Base-by-base conservation (phyloP, 805 yeast genomes). In the Ogataea populi-albae region DNA sequence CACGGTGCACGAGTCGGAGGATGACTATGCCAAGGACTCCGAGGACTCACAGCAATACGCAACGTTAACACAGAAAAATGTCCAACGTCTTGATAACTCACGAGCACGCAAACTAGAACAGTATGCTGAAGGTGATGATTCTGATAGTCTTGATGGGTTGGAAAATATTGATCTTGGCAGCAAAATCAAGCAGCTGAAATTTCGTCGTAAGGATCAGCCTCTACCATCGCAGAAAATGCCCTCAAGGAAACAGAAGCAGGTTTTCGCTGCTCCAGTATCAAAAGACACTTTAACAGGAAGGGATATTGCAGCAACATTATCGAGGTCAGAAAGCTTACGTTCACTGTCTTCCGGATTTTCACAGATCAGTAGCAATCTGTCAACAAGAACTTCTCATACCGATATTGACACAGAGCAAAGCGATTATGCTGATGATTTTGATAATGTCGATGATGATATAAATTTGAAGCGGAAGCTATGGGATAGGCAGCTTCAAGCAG, bases 321-420 rank as follows among this genome's bases (percentile, higher is more conserved):
- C 39, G 11, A 32, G 49, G 22, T 46, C 51, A 12, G 59, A 47
- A 16, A 55, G 61, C 16, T 23, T 37, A 9, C 49, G 40, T 12
- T 51, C 55, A 3, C 19, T 49, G 6, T 55, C 61, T 4, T 55
- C 62, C 0, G 41, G 39, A 7, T 55, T 60, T 4, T 49, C 57
- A 3, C 32, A 37, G 17, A 31, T 26, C 12, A 32, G 47, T 17
- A 41, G 42, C 18, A 40, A 44, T 12, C 32, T 32, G 12, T 42
- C 51, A 2, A 30, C 32, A 17, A 40, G 41, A 3, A 26, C 43
- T 17, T 42, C 44, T 12, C 47, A 38, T 24, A 37, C 54, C 18
- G 61, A 57, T 30, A 52, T 53, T 24, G 62, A 54, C n/a, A 49
- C 61, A 1, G 62, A 57, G 17, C 53, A 57, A 31, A 57, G 61